phyloP scores from a whole-genome alignment of 2,329 filamentous ascomycete species.

The Ceratocystis huliohia region DNA sequence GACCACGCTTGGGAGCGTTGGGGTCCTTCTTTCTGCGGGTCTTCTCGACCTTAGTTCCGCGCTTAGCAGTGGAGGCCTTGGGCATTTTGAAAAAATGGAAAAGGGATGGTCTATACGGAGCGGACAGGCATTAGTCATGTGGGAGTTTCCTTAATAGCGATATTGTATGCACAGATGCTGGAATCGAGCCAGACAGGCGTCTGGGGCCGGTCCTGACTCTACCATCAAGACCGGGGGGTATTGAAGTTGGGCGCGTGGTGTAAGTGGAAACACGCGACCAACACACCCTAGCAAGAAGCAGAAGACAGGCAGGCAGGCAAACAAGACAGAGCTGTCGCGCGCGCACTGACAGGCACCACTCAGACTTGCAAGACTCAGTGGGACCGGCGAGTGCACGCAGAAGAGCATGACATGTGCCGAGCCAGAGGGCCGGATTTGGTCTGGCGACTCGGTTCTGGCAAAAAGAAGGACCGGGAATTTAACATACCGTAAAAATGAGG shows the following conservation, averaged over 20 bases:
- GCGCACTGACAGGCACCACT: too few species aligned
- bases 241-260: not conserved
- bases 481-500: not conserved
- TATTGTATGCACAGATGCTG: too few species aligned
- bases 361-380: too few species aligned
- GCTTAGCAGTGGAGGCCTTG: slow-evolving; percentile 43
- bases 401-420: too few species aligned
- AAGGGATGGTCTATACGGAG: not conserved
- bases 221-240: not conserved
- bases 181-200: too few species aligned
- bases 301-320: not conserved
- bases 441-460: too few species aligned
- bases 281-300: not conserved
- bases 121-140: too few species aligned
- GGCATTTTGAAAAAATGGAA: slow-evolving; percentile 37
- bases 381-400: too few species aligned
- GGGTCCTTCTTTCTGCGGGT: slow-evolving; percentile 59
- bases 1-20: slow-evolving; percentile 97
- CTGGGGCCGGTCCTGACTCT: too few species aligned
- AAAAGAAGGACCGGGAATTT: too few species aligned
- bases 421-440: too few species aligned
- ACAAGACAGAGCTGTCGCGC: not conserved
- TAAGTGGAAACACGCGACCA: not conserved
- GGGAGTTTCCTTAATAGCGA: too few species aligned
- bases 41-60: slow-evolving; percentile 43